Evolutionary conservation across 768 basidiomycete species (phyloP), one percentile per base, ranked within the genome.

Genomic region (Leccinum subgranulosum): DNA sequence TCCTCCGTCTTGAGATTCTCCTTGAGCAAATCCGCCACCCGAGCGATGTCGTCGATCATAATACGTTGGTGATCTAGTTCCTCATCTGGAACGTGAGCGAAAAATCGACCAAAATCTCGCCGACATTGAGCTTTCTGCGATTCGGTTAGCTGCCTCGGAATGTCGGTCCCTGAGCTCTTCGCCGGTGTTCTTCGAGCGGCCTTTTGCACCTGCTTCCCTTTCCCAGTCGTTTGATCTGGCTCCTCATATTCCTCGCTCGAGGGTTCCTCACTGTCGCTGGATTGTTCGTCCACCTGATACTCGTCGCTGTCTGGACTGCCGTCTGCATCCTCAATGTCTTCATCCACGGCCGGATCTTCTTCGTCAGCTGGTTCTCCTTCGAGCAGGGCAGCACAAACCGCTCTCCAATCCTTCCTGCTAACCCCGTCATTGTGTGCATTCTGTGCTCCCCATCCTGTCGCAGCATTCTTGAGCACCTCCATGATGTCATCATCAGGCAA

Each of bases 1-100:
- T 93, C 87, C n/a, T 90, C 86, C 1, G 81, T 75, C 56, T 85
- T 90, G 46, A 90, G 72, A 63, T 83, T 87, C 69, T 90, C 89
- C 45, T 85, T 85, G 39, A 93, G 76, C 39, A 86, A 63, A n/a
- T 76, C 75, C 1, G 85, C 81, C 4, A 83, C 83, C 3, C 81
- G 73, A 33, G 80, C 80, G 29, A 93, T 74, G 59, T 93, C 89
- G 55, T 81, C 80, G 62, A 91, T 79, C 75, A 77, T 82, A 47
- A 93, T 82, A 55, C 75, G 79, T 63, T 85, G 81, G 21, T 67
- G 64, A 12, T 76, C 70, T 4, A 90, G 68, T 11, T 81, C 80
- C 2, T 71, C 62, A n/a, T 76, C 70, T 0, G 76, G 57, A 12
- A 79, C 71, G 15, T 77, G 75, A 29, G 87, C 85, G 69, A 94